Base-by-base conservation (phyloP, 2,329 filamentous ascomycete species). In the Trichoderma atrobrunneum region DNA sequence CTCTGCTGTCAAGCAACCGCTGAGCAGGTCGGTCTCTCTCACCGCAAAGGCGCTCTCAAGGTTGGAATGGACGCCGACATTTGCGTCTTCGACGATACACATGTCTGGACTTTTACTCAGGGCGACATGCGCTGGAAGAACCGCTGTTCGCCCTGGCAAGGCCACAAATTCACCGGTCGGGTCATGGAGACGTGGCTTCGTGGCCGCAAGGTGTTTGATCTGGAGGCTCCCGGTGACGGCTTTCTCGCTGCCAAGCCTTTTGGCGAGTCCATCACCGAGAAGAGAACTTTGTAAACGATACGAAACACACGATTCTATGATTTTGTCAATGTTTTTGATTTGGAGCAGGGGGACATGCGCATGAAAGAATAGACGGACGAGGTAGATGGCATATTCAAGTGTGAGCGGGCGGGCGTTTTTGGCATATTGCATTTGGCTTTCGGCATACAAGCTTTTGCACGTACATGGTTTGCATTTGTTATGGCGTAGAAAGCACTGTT, bases 61-160 rank as follows among this genome's bases (percentile, higher is more conserved):
- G 90, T 90, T 0, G 95, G 94, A 0, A 91, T 93, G 81, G 95
- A 98, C 82, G 95, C 91, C 3, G 95, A 98, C 80, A 86, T 97
- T 43, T 95, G 93, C 76, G 91, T 98, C 18, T 98, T 98, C 79
- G 95, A 98, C 79, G 94, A 97, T 74, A 83, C 87, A n/a, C 90
- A 89, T 26, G 87, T 88, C 76, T 99, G 95, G 87, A 87, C 90
- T 28, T 90, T 97, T 67, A 84, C 88, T 72, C 86, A 88, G 21
- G 90, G 88, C 73, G 93, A 94, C 64, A 97, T 99, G 94, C 88
- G 96, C 76, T 99, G 97, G 88, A 91, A 94, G 82, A 97, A 98
- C 82, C 93, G 94, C 78, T 95, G 94, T 85, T 94, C 91, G 71
- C 94, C 95, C 0, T 98, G 97, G 86, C 92, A 97, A 80, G 93